Base-by-base conservation (phyloP, 139 green algal genomes). In the Chara braunii region DNA sequence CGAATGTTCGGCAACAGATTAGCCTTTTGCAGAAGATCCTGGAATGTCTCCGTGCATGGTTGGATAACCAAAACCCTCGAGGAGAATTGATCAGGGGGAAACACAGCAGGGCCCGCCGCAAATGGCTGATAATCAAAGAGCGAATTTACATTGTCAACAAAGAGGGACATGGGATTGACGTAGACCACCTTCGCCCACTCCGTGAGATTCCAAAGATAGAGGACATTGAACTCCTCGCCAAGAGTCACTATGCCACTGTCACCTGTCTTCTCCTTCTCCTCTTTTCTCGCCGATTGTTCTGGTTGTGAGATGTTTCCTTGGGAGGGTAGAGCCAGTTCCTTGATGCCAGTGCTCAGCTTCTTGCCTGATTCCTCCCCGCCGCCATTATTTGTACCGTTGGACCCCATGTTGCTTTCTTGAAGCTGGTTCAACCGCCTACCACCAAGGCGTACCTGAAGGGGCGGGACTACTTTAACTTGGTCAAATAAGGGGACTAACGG, bases 151-250 rank as follows among this genome's bases (percentile, higher is more conserved):
- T 72, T 72, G 58, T 72, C 63, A 3, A 37, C 35, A 23, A 72
- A 72, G n/a, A 72, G 53, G 43, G 63, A 34, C 11, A 69, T 11
- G 23, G 54, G 28, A 12, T 72, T 29, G 3, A 72, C 63, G 22
- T 70, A 72, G 24, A 72, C 63, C 6, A 72, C 18, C 63, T 72
- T 72, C 12, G 64, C 28, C 23, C 54, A 72, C 23, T 37, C 63
- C 55, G 4, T 56, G 11, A 58, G 54, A 44, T 72, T 72, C 63
- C 63, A 72, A 3, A 33, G 53, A 28, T 72, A 35, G 18, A 72
- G 55, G 23, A 72, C 28, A 0, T 37, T 31, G 29, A 70, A 72
- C 2, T 68, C 26, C 6, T 32, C 24, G 36, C 26, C 11, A 3
- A 72, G 52, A n/a, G n/a, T n/a, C n/a, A n/a, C n/a, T n/a, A n/a